Conservation (phyloP, 164 flowering plant species). For the Protea cynaroides region DNA sequence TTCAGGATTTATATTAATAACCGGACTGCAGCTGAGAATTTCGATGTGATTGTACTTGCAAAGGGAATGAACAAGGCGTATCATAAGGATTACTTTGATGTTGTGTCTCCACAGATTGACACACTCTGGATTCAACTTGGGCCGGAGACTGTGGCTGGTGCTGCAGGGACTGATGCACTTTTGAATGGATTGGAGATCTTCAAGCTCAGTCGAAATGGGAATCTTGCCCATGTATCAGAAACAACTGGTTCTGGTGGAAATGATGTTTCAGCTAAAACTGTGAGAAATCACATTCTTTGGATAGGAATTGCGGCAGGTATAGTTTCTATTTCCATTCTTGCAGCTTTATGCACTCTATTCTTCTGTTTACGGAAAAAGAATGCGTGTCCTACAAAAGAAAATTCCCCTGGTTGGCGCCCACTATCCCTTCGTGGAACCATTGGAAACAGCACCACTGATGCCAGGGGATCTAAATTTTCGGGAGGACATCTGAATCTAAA, state of each 20-base stretch:
- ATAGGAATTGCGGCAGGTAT: constrained; percentile 47
- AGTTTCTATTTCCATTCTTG: constrained; percentile 35
- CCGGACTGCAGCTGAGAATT: constrained; percentile 49
- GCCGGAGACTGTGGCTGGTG: constrained; percentile 44
- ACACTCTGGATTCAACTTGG: constrained; percentile 77
- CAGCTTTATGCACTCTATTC: constrained; percentile 16
- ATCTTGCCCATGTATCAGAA: constrained; percentile 42
- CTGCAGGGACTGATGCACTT: constrained; percentile 61
- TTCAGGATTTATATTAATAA: constrained; percentile 67
- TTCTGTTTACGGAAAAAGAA: constrained; percentile 21
- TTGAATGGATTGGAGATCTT: constrained; percentile 77
- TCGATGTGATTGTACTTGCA: constrained; percentile 46
- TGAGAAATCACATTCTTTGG: constrained; percentile 32
- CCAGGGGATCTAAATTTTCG: constrained; percentile 24
- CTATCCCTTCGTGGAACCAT: constrained; percentile 32
- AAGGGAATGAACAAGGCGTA: constrained; percentile 54
- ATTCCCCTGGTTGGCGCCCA: constrained; percentile 48
- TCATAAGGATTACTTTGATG: constrained; percentile 55
- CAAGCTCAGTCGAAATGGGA: constrained; percentile 61
- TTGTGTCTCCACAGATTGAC: constrained; percentile 26
- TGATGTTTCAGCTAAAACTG: constrained; percentile 6
- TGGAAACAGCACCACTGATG: constrained; percentile 33
- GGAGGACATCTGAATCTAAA: constrained; percentile 17
- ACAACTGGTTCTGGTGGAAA: constrained; percentile 13
- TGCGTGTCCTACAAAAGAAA: constrained; percentile 21